phyloP scores from a whole-genome alignment of 2,329 filamentous ascomycete genomes.

The Aureobasidium sp. region DNA sequence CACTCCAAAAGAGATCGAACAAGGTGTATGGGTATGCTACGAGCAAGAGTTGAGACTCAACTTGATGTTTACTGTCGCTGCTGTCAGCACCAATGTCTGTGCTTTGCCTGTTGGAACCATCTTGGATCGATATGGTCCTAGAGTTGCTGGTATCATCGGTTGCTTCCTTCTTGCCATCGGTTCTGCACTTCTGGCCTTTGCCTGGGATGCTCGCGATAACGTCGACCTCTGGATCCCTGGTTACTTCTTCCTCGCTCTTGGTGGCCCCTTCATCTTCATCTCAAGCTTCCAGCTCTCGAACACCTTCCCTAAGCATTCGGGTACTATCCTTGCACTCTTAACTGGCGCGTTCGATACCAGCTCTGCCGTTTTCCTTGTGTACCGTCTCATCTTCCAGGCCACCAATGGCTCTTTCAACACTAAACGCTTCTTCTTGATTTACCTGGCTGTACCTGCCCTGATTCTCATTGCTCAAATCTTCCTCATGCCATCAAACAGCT shows the following conservation, averaged over 20 bases:
- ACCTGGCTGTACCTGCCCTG: slow-evolving; percentile 40
- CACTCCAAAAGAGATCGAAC: slow-evolving; percentile 43
- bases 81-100: slow-evolving; percentile 79
- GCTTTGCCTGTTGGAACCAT: slow-evolving; percentile 80
- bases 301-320: slow-evolving; percentile 44
- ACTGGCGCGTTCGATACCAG: slow-evolving; percentile 46
- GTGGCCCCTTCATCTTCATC: slow-evolving; percentile 46
- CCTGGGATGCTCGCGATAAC: slow-evolving; percentile 44
- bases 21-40: slow-evolving; percentile 47
- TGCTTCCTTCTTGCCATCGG: slow-evolving; percentile 62
- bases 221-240: slow-evolving; percentile 60
- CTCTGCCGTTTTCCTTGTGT: slow-evolving; percentile 42
- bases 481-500: slow-evolving; percentile 41
- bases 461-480: slow-evolving; percentile 37
- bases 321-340: slow-evolving; percentile 43
- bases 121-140: slow-evolving; percentile 73
- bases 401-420: slow-evolving; percentile 36
- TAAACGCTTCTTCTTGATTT: slow-evolving; percentile 44
- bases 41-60: slow-evolving; percentile 61
- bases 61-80: slow-evolving; percentile 86
- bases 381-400: slow-evolving; percentile 40
- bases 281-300: slow-evolving; percentile 46
- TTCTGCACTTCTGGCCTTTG: slow-evolving; percentile 65
- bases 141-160: slow-evolving; percentile 65
- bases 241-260: slow-evolving; percentile 43